Base-by-base conservation (phyloP, 768 basidiomycete species). In the Suillus spraguei region DNA sequence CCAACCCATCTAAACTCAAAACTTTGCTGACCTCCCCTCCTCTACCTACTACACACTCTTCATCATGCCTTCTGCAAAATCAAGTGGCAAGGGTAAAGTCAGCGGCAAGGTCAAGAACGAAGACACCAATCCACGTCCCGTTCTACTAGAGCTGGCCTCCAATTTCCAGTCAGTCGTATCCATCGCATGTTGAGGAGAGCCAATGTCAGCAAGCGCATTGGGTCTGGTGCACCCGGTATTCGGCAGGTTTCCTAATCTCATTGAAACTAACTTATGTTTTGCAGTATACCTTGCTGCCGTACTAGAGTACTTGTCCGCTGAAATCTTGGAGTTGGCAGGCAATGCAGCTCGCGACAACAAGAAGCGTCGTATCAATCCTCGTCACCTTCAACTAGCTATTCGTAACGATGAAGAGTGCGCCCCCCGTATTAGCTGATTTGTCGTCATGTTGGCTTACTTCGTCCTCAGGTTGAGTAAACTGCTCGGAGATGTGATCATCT, bases 281-380 rank as follows among this genome's bases (percentile, higher is more conserved):
- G n/a, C 42, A 91, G 92, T 96, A 54, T 96, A 96, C 79, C 89
- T 95, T 67, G 94, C 93, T 60, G 93, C 93, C 53, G 94, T 95
- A 63, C 88, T 96, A 63, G 95, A 95, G 74, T 94, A 97, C 78
- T 85, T 96, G 65, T 87, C 94, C 46, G 95, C 95, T 53, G 95
- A 97, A 76, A 95, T 97, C 75, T 86, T 97, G 70, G 95, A 97
- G 80, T 82, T 97, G 50, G 94, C 95, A 65, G 95, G 95, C 42
- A 92, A 92, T 63, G 92, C 92, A 41, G 92, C 92, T 49, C 90
- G 92, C 63, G 92, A 91, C 78, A 94, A 94, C 83, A 94, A 93
- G 84, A 93, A 95, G 81, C 91, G 94, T 67, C 94, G 95, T 86
- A 96, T 97, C 72, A 92, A 96, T 33, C 95, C 95, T 53, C 90